Conservation (phyloP, 176 grass and related monocot genomes). For the Musa beccarii region DNA sequence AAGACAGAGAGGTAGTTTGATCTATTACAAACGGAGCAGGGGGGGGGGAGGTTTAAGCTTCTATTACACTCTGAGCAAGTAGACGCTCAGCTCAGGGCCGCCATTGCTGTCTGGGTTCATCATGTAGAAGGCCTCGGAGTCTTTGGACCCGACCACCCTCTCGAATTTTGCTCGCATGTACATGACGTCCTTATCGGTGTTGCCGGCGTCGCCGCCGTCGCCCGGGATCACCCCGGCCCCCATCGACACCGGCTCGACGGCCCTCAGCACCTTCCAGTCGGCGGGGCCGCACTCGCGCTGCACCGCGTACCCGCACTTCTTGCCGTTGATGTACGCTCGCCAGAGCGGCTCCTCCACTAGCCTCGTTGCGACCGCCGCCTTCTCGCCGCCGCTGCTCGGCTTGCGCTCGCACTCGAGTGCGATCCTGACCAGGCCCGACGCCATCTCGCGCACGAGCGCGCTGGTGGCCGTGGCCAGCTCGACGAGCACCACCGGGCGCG, state of each 20-base stretch:
- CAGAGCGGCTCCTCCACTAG: constrained; percentile 10
- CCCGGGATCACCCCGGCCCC: constrained; percentile 11
- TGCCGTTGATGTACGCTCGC: constrained; percentile 13
- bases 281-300: constrained; percentile 5
- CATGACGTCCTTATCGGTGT: constrained; percentile 4
- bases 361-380: background rate
- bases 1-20: background rate
- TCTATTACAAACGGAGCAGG: background rate
- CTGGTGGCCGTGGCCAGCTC: background rate
- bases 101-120: constrained; percentile 14
- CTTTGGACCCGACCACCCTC: constrained; percentile 15
- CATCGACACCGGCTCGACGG: constrained; percentile 11
- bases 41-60: background rate
- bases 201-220: background rate
- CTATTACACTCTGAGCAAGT: constrained; percentile 9
- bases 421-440: background rate
- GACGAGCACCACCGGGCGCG: background rate
- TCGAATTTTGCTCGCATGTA: constrained; percentile 13
- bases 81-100: constrained; percentile 10
- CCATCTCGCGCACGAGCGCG: background rate
- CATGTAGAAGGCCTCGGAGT: constrained; percentile 20
- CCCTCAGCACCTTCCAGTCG: constrained; percentile 17
- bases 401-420: constrained; percentile 1
- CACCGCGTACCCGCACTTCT: constrained; percentile 13
- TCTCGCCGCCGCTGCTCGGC: too few species aligned